Evolutionary conservation across 2,329 filamentous ascomycete genomes (phyloP).

Genomic region (Fusarium sp.): DNA sequence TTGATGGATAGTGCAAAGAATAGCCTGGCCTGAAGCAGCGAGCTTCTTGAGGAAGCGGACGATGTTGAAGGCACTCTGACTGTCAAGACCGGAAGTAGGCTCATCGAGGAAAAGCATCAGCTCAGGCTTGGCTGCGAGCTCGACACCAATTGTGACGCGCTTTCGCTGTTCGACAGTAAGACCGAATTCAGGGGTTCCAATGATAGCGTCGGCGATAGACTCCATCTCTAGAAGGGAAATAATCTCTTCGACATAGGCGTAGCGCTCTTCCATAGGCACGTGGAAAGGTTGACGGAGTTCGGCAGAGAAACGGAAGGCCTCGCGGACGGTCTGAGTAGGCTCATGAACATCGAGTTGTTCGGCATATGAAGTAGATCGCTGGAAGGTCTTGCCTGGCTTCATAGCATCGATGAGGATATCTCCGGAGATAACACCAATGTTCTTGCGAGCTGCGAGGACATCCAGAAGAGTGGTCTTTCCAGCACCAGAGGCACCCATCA

Average conservation of each 20-base stretch:
- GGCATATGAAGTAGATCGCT: constrained; percentile 69
- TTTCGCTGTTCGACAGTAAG: constrained; percentile 73
- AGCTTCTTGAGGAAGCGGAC: constrained; percentile 82
- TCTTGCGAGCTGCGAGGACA: constrained; percentile 72
- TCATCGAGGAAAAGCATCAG: constrained; percentile 82
- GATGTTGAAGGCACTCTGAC: constrained; percentile 77
- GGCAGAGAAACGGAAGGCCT: constrained; percentile 71
- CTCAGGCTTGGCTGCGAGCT: constrained; percentile 84
- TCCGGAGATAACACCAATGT: constrained; percentile 67
- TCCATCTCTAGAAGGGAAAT: constrained; percentile 69
- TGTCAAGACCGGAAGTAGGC: constrained; percentile 75
- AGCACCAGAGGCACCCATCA: constrained; percentile 87
- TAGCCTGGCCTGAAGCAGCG: constrained; percentile 82
- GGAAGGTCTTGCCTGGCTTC: constrained; percentile 68
- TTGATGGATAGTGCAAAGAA: constrained; percentile 92
- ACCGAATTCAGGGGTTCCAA: constrained; percentile 72
- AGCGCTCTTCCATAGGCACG: constrained; percentile 64
- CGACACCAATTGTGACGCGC: constrained; percentile 91
- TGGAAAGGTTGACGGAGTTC: constrained; percentile 66
- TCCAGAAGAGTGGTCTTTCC: constrained; percentile 89
- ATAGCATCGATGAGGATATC: constrained; percentile 66
- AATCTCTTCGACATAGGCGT: constrained; percentile 69
- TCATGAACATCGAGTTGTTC: constrained; percentile 72
- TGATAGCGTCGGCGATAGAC: constrained; percentile 66
- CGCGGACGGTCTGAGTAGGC: constrained; percentile 69